Evolutionary conservation across 108 stramenopile species (phyloP).

Genomic region (Nitzschia inconspicua): DNA sequence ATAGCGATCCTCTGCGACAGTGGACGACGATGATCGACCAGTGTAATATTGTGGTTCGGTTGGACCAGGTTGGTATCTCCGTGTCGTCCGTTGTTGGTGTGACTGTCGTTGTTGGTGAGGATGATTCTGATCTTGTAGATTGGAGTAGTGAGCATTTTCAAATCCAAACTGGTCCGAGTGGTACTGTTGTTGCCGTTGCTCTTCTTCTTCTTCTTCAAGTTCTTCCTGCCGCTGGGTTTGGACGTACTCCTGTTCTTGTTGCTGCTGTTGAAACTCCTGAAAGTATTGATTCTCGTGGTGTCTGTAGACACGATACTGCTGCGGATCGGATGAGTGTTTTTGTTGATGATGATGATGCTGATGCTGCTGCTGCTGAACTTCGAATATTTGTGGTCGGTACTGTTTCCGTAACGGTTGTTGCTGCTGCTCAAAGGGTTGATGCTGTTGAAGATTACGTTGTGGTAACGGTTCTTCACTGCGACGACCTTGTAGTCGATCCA

Average conservation of each 20-base stretch:
- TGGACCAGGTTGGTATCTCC: not conserved
- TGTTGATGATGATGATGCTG: not conserved
- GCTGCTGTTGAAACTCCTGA: too few species aligned
- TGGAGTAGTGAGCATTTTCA: not conserved
- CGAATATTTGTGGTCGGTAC: constrained; percentile 1
- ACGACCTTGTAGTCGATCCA: not conserved
- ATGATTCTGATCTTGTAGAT: not conserved
- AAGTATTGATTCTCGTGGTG: too few species aligned
- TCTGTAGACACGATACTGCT: too few species aligned
- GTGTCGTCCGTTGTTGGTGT: not conserved
- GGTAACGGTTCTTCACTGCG: not conserved
- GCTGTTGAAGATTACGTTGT: not conserved
- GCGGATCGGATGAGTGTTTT: not conserved
- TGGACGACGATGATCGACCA: not conserved
- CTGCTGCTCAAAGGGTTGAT: not conserved
- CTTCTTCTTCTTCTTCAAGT: not conserved
- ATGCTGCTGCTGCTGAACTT: constrained; percentile 1
- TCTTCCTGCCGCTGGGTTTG: not conserved
- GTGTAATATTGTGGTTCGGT: not conserved
- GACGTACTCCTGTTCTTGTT: not conserved
- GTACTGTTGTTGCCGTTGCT: not conserved
- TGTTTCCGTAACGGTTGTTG: not conserved
- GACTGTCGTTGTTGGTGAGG: not conserved
- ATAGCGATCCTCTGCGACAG: not conserved
- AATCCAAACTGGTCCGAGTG: not conserved